These are phyloP conservation scores for Quercus aquifolioides DNA, from an alignment of 306 rosid species.

Conservation along the genomic window DNA sequence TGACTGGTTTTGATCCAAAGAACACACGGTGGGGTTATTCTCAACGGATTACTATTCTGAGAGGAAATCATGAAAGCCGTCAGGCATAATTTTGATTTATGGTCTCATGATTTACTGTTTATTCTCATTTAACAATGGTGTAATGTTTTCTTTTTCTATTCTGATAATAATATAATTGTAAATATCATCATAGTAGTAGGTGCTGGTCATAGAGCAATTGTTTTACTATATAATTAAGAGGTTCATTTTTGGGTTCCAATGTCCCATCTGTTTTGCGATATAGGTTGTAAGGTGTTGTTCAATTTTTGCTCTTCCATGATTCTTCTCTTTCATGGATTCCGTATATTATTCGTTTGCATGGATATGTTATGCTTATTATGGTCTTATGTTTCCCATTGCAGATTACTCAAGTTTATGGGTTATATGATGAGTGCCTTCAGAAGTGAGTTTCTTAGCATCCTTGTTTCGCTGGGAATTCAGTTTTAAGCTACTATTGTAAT, in stretches of 20 bases:
- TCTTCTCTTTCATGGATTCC: not conserved
- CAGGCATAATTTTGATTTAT: constrained; percentile 54
- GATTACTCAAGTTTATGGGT: constrained; percentile 98
- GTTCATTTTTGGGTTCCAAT: not conserved
- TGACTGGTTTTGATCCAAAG: too few species aligned
- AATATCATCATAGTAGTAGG: not conserved
- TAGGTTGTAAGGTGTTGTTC: not conserved
- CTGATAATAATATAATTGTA: not conserved
- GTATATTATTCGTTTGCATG: not conserved
- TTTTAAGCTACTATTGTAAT: not conserved
- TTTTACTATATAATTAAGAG: not conserved
- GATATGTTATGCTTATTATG: constrained; percentile 25
- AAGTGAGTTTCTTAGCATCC: constrained; percentile 59
- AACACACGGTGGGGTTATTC: constrained; percentile 37
- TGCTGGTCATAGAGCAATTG: not conserved
- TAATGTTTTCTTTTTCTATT: not conserved
- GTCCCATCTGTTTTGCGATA: not conserved
- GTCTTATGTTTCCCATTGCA: constrained; percentile 39
- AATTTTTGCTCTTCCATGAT: not conserved
- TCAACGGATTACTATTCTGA: constrained; percentile 86
- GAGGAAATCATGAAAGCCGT: constrained; percentile 99
- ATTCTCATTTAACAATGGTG: not conserved
- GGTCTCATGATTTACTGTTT: not conserved
- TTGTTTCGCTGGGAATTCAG: not conserved
- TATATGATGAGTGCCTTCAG: constrained; percentile 91